Base-by-base conservation (phyloP, 2,329 filamentous ascomycete species). In the Pyrenochaeta sp. region DNA sequence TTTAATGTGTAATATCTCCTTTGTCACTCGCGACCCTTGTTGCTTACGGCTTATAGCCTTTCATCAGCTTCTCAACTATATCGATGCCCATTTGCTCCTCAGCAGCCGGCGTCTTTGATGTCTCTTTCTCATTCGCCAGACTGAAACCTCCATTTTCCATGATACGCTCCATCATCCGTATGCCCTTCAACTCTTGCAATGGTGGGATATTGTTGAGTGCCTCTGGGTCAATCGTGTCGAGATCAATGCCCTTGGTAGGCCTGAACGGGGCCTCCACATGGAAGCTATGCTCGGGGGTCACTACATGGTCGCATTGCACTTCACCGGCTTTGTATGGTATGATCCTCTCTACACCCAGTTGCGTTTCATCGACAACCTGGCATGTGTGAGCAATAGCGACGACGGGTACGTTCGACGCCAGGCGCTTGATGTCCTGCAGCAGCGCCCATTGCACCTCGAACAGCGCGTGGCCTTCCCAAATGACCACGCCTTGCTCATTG, bases 381-480 rank as follows among this genome's bases (percentile, higher is more conserved):
- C 78, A 81, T 19, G 74, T 70, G 61, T 82, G 80, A 7, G 77
- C 79, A 5, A 81, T 53, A 5, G 74, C 76, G 1, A 77, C 66
- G 2, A 76, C 75, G 0, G 67, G 65, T 5, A 73, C 72, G 2
- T 59, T 45, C 5, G 47, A 13, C 4, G 51, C 52, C 6, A 81
- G 66, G 10, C 74, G 60, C 4, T 73, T 71, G 12, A 78, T 61
- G 19, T 74, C 71, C 27, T 68, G 72, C 27, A 82, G 64, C 64
- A 82, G 74, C 0, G 68, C 77, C 78, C 78, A 82, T 54, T 80
- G 79, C 6, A 82, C 69, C 46, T 82, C 79, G 44, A 82, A 81
- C 44, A 78, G 73, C 10, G 77, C 74, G 45, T 77, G 72, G 0
- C 78, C 79, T 56, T 80, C 79, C 37, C 78, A 78, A 27, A 82